A percentile compares a stretch with the other conserved stretches of the same genome.
Conservation (phyloP, 352 stramenopile genomes). For the Globisporangium perplexum region DNA sequence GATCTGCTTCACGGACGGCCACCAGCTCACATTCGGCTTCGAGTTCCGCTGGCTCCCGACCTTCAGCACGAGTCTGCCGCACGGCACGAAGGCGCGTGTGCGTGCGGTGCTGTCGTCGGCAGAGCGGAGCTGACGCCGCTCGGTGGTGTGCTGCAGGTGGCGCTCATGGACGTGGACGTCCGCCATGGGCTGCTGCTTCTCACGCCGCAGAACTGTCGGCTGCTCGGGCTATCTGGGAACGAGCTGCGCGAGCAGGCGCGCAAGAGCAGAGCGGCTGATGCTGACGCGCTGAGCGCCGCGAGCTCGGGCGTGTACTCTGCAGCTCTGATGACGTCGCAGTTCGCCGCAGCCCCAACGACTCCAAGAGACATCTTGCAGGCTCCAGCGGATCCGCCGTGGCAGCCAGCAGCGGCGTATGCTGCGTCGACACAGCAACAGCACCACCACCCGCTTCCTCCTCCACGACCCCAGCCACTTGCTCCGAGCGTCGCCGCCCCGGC, state of each 20-base stretch:
- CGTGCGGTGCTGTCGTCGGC: not conserved
- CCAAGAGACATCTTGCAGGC: not conserved
- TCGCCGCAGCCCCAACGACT: constrained; percentile 12
- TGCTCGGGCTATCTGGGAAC: constrained; percentile 42
- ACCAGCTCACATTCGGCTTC: constrained; percentile 72
- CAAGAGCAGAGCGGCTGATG: constrained; percentile 7
- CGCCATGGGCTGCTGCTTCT: constrained; percentile 70
- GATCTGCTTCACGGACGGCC: constrained; percentile 71
- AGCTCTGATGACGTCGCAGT: constrained; percentile 43
- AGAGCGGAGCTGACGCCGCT: not conserved
- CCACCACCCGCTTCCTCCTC: not conserved
- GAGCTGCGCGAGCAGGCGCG: constrained; percentile 12
- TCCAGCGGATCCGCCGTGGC: constrained; percentile 1
- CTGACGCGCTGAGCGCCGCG: not conserved
- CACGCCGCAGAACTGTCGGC: constrained; percentile 55
- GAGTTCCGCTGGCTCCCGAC: constrained; percentile 53
- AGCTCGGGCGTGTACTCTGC: constrained; percentile 44
- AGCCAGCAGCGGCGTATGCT: not conserved
- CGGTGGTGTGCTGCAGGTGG: constrained; percentile 20
- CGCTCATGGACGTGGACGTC: constrained; percentile 57
- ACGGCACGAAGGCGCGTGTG: constrained; percentile 49
- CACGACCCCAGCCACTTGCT: not conserved
- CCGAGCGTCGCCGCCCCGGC: not conserved
- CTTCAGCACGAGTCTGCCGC: constrained; percentile 44
- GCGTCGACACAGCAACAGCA: not conserved